phyloP scores from a whole-genome alignment of 768 basidiomycete genomes.

The Phlebiopsis flavidoalba region DNA sequence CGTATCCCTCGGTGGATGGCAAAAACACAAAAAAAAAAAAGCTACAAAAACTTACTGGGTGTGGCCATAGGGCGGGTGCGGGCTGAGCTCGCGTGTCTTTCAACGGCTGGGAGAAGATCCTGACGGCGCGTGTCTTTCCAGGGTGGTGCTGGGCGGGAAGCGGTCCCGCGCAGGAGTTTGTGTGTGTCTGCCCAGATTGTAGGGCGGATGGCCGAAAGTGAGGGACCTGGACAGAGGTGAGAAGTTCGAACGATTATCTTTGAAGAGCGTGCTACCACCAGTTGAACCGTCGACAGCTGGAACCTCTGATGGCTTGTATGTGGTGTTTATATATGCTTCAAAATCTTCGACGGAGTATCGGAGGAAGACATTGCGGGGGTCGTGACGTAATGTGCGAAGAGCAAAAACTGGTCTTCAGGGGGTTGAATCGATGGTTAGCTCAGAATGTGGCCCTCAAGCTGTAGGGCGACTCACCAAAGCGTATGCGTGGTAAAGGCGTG shows the following conservation, averaged over 20 bases:
- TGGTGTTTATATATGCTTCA: neutral
- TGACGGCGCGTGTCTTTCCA: too few species aligned
- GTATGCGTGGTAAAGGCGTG: neutral
- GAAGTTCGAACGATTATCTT: neutral
- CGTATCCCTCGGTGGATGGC: too few species aligned
- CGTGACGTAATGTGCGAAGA: neutral
- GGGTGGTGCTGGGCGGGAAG: too few species aligned
- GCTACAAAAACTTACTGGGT: too few species aligned
- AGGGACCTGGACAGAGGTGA: neutral
- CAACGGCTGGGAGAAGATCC: too few species aligned
- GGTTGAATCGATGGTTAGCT: too few species aligned
- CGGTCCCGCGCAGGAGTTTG: neutral
- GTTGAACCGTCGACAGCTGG: neutral
- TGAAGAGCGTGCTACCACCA: neutral
- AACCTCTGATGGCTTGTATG: neutral
- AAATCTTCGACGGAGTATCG: neutral
- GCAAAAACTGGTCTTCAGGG: too few species aligned
- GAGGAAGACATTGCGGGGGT: neutral
- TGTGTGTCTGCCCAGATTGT: neutral
- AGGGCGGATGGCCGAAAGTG: neutral
- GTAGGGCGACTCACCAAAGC: neutral
- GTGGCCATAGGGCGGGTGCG: neutral
- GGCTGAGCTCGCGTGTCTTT: too few species aligned
- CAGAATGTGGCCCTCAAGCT: neutral
- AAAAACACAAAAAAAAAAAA: too few species aligned